Percentiles rank a stretch among this genome's conserved stretches.
These are phyloP conservation scores for Isatis tinctoria DNA, from an alignment of 345 rosid species.

Conservation along the genomic window DNA sequence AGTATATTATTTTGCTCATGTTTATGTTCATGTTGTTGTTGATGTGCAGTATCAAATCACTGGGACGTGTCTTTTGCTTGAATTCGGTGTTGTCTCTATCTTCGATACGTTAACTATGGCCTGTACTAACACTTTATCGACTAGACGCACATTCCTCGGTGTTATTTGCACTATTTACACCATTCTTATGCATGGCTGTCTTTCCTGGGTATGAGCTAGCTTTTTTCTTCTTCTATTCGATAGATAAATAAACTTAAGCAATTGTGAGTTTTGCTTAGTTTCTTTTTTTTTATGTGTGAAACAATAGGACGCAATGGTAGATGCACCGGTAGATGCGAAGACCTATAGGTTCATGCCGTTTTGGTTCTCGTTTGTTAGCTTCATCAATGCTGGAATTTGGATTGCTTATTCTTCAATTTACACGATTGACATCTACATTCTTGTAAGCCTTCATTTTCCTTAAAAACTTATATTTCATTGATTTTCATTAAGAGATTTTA, in stretches of 20 bases:
- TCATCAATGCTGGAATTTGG: conserved; percentile 37
- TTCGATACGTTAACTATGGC: fast-evolving
- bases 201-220: conserved; percentile 32
- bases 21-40: neutral
- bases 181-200: conserved; percentile 26
- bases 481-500: too few relatives aligned
- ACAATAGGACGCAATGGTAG: conserved; percentile 26
- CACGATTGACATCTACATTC: conserved; percentile 31
- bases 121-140: neutral
- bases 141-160: conserved; percentile 31
- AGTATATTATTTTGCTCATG: too few relatives aligned
- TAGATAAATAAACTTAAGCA: neutral
- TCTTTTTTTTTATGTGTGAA: neutral
- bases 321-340: too few relatives aligned
- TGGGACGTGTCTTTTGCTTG: neutral
- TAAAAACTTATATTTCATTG: too few relatives aligned
- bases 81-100: neutral
- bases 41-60: neutral
- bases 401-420: conserved; percentile 29
- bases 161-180: conserved; percentile 32
- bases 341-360: conserved; percentile 37
- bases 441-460: conserved; percentile 21
- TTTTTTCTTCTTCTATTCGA: neutral
- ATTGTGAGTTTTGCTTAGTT: neutral
- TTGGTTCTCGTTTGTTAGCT: conserved; percentile 31